Base-by-base conservation (phyloP, 371 early-diverging fungal species). In the Apophysomyces trapeziformis region DNA sequence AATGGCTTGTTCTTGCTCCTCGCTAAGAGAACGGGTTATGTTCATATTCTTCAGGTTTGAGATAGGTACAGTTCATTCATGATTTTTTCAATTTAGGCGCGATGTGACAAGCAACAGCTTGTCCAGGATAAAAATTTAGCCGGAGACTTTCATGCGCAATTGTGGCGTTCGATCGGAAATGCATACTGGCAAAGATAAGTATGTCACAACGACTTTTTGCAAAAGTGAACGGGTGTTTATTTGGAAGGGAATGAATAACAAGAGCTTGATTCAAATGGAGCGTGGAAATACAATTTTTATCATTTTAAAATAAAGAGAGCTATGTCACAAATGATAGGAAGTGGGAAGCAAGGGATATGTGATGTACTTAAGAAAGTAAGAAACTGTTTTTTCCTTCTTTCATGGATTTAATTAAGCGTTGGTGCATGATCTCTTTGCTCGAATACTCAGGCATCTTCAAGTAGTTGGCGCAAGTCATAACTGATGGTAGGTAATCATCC, bases 381-480 rank as follows among this genome's bases (percentile, higher is more conserved):
- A 95, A 94, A 65, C 90, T 89, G 46, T 89, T 91, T 68, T 92
- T 90, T 14, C 97, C 98, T 80, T 98, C 98, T 36, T 80, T 78
- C 64, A 94, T 89, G 5, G 96, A 95, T 32, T 85, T 83, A 39
- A 76, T 68, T 68, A 96, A 83, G 70, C 89, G 77, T 62, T 79
- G 69, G 38, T 70, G 75, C 83, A 95, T 85, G 2, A 92, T 80
- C n/a, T 87, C 90, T 58, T 84, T 79, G 41, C 71, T 69, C 6
- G 93, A 85, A 71, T 96, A 98, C 16, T 88, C 89, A 12, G 96
- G 97, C 74, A 98, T 86, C 79, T 98, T 98, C 60, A 98, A 84
- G 65, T 95, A 95, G 65, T 98, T 96, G 43, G 89, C 93, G 72
- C 98, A 98, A 0, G 98, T 98, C 97, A 97, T 98, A 32, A 97